Evolutionary conservation across 805 yeast genomes (phyloP).

Genomic region (Metschnikowia kofuensis): DNA sequence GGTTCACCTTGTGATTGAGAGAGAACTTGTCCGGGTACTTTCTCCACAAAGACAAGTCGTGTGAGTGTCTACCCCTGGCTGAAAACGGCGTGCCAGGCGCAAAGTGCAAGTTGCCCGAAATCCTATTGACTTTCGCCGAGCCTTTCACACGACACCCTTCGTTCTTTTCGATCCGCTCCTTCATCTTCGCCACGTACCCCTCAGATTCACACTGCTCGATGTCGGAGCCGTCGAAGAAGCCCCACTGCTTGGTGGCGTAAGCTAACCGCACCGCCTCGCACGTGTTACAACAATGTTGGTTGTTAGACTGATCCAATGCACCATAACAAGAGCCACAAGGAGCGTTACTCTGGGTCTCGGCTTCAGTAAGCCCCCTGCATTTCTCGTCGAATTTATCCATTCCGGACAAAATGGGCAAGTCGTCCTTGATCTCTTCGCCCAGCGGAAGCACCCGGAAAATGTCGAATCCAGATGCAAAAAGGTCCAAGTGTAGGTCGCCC

Average conservation of each 20-base stretch:
- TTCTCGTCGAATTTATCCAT: constrained; percentile 25
- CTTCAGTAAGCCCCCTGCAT: constrained; percentile 32
- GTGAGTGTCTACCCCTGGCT: constrained; percentile 62
- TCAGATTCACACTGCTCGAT: constrained; percentile 89
- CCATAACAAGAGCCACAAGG: constrained; percentile 91
- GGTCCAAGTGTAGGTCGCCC: constrained; percentile 79
- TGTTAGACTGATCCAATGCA: constrained; percentile 44
- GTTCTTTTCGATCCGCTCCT: constrained; percentile 45
- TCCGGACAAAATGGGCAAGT: constrained; percentile 21
- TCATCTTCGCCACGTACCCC: constrained; percentile 70
- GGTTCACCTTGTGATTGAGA: constrained; percentile 75
- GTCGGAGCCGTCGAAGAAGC: constrained; percentile 81
- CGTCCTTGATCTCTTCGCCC: constrained; percentile 45
- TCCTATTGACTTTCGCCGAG: constrained; percentile 71
- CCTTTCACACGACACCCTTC: constrained; percentile 94
- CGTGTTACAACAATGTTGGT: constrained; percentile 72
- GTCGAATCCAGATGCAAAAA: constrained; percentile 66
- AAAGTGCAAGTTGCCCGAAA: constrained; percentile 89
- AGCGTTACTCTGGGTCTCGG: constrained; percentile 32
- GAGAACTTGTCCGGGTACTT: constrained; percentile 56
- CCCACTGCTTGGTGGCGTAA: constrained; percentile 78
- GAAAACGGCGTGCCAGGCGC: constrained; percentile 88
- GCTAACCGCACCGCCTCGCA: constrained; percentile 82
- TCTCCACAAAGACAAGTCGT: constrained; percentile 75
- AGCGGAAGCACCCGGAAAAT: constrained; percentile 58